These are phyloP conservation scores for Elymus sibiricus DNA, from an alignment of 176 grass and related monocot genomes.

Conservation along the genomic window DNA sequence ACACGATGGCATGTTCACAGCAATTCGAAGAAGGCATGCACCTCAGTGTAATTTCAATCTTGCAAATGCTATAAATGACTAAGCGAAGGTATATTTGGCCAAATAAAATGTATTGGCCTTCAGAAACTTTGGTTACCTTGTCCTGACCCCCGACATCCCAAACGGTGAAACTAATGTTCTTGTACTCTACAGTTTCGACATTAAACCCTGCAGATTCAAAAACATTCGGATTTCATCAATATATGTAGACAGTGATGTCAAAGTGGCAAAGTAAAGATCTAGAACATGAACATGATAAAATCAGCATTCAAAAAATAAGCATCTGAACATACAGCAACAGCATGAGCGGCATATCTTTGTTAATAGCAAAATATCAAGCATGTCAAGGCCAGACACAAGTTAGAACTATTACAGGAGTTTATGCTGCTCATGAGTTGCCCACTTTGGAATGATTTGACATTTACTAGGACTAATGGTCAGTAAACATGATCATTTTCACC, in stretches of 20 bases:
- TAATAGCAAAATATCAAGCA: not conserved
- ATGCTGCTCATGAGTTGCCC: not conserved
- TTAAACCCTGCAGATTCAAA: slow-evolving; percentile 48
- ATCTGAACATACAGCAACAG: not conserved
- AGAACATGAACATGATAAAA: not conserved
- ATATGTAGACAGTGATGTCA: not conserved
- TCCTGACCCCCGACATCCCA: slow-evolving; percentile 69
- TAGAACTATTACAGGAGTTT: not conserved
- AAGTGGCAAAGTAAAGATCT: not conserved
- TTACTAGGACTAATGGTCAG: not conserved
- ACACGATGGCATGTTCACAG: not conserved
- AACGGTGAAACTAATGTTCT: slow-evolving; percentile 67
- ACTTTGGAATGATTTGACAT: not conserved
- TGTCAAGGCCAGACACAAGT: not conserved
- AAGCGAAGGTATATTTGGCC: not conserved
- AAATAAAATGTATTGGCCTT: not conserved
- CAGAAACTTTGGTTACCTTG: slow-evolving; percentile 26
- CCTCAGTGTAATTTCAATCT: not conserved
- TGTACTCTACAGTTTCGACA: slow-evolving; percentile 64
- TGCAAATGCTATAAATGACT: not conserved
- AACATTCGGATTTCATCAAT: not conserved
- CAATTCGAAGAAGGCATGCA: not conserved
- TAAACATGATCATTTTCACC: not conserved
- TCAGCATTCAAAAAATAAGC: not conserved
- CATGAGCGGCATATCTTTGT: not conserved